Base-by-base conservation (phyloP, 1,284 basidiomycete species). In the Singerocomus inundabilis region DNA sequence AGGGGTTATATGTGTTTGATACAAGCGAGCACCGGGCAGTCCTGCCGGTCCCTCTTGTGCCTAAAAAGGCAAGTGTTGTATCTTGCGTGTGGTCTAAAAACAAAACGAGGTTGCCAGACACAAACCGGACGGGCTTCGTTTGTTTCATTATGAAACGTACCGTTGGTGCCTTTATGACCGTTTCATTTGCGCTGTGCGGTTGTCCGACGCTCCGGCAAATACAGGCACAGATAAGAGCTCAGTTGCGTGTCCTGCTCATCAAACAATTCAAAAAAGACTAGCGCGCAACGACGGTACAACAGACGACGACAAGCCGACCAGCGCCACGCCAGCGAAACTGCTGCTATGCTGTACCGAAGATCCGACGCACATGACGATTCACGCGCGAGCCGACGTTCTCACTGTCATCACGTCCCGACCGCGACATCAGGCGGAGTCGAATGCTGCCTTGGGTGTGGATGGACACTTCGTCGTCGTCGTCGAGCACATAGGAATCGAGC, bases 61-160 rank as follows among this genome's bases (percentile, higher is more conserved):
- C 61, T 15, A 38, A 66, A 56, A 60, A 66, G 67, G 64, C 46
- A 63, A 26, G 52, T 52, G 57, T 66, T 66, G 65, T 69, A 55
- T 54, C 46, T 30, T 30, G 46, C 61, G 50, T 52, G 58, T 44
- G 51, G 42, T 33, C 37, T 15, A 45, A 33, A 48, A 53, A 70
- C 67, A 66, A 69, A 67, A 66, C 40, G 42, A n/a, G n/a, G n/a
- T n/a, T n/a, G n/a, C n/a, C 33, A 24, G 30, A 12, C 34, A 42
- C 35, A 45, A 31, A 1, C 31, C 46, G 32, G 46, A n/a, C n/a
- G 46, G 34, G 46, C 24, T 12, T 55, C 25, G 25, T 28, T 57
- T 53, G 52, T 58, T 57, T 49, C 40, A 39, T 58, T 41, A 46
- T 49, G 47, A 47, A 48, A n/a, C n/a, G n/a, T n/a, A n/a, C n/a